Base-by-base conservation (phyloP, 768 basidiomycete genomes). In the Gymnopilus junonius region DNA sequence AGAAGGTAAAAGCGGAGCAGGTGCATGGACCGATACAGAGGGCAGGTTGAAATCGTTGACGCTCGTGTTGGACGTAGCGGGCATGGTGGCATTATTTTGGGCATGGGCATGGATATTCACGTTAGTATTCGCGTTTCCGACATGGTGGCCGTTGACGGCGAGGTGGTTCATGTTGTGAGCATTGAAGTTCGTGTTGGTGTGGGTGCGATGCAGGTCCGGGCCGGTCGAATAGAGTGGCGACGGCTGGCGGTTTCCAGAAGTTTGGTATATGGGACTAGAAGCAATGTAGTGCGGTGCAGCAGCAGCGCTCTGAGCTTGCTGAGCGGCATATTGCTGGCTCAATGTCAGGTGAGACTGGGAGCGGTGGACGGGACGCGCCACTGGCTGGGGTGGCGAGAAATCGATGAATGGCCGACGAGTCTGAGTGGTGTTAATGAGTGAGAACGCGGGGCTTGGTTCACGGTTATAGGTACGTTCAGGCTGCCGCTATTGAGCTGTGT, bases 211-310 rank as follows among this genome's bases (percentile, higher is more conserved):
- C 29, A 66, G 73, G 68, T 74, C 76, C 37, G 75, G 78, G 25
- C 80, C 74, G 20, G 81, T 79, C 21, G 75, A 72, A 35, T 73
- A 73, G 25, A 79, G 70, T 27, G 79, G 78, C 14, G 81, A 79
- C 15, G 80, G 75, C 48, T 76, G 80, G 59, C 77, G 78, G 40
- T 75, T 75, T 8, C 77, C 82, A 4, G 88, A 84, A 2, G 92
- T 92, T 73, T 92, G 89, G 71, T 92, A 93, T 73, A 92, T 91
- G 8, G 87, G 85, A 53, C 78, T 80, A 43, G 79, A 65, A 23
- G 77, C 40, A 2, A 67, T 62, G 61, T 70, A 71, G 23, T 37
- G 54, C 6, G 20, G 15, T 6, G 54, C 8, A 14, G 55, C n/a
- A n/a, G n/a, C 65, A 4, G 65, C 34, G n/a, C 55, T 53, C 14